A percentile compares a stretch with the other conserved stretches of the same genome.
Evolutionary conservation across 495 filamentous ascomycete species (phyloP).

Genomic region (Chlorociboria aeruginascens): DNA sequence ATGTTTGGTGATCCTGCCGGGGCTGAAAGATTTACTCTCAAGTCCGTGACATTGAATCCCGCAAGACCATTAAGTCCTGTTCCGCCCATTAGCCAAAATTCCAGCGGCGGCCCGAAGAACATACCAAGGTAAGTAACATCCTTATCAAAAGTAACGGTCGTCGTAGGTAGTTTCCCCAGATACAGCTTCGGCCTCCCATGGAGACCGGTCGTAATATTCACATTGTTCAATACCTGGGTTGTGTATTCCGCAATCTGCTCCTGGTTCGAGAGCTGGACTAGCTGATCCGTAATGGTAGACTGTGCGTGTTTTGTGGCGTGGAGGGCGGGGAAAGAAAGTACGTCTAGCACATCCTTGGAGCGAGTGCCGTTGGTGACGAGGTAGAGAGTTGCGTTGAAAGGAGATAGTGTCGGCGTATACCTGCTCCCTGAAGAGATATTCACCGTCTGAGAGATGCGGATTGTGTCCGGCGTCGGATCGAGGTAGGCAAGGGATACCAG

Average conservation of each 20-base stretch:
- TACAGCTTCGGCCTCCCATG: slow-evolving; percentile 44
- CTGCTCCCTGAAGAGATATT: slow-evolving; percentile 32
- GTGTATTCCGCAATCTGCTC: slow-evolving; percentile 46
- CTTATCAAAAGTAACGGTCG: slow-evolving; percentile 43
- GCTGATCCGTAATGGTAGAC: slow-evolving; percentile 24
- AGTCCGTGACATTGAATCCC: slow-evolving; percentile 29
- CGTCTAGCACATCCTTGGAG: slow-evolving; percentile 38
- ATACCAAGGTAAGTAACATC: slow-evolving; percentile 44
- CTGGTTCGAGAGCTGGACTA: slow-evolving; percentile 36
- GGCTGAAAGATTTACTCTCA: slow-evolving; percentile 35
- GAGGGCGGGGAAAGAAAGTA: slow-evolving; percentile 32
- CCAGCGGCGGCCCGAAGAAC: not conserved
- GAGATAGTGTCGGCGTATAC: slow-evolving; percentile 43
- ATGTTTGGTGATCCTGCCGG: slow-evolving; percentile 45
- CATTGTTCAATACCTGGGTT: slow-evolving; percentile 38
- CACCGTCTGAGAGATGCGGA: slow-evolving; percentile 42
- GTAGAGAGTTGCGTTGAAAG: slow-evolving; percentile 40
- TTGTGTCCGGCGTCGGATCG: slow-evolving; percentile 42
- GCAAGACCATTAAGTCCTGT: slow-evolving; percentile 28
- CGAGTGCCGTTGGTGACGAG: slow-evolving; percentile 42
- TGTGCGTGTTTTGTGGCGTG: slow-evolving; percentile 42
- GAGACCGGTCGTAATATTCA: slow-evolving; percentile 46
- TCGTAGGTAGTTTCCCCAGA: slow-evolving; percentile 35
- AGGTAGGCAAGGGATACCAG: slow-evolving; percentile 46
- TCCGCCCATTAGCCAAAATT: too few relatives aligned